Base-by-base conservation (phyloP, 75 land plant species). In the Ceratopteris richardii region DNA sequence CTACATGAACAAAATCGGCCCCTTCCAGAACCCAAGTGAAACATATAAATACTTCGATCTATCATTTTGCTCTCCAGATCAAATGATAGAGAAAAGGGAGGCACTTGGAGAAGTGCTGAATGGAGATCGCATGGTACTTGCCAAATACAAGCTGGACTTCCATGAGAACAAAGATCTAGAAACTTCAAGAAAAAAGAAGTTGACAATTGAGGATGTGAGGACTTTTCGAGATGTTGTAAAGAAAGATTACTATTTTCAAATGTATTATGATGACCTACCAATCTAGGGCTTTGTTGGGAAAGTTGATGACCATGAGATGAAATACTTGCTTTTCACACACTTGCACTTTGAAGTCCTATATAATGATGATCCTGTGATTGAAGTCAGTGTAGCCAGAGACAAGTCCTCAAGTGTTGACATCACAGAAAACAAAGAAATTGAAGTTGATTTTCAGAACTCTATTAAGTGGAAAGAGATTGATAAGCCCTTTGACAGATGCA, bases 211-310 rank as follows among this genome's bases (percentile, higher is more conserved):
- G 14, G 80, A 79, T 18, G 61, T 83, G 23, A 31, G 51, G 2
- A 74, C 72, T 66, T 87, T 91, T 62, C 60, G 80, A 47, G 66
- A 73, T 30, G 97, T 88, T 31, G 77, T 87, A 27, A 52, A 51
- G 25, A 64, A 80, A 46, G 97, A 87, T 43, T 91, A 77, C 63
- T 91, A 91, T 76, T 91, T 81, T 46, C 97, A 91, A 77, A 84
- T 91, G 97, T 87, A 81, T 65, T 87, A 82, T 71, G 97, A 91
- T 77, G 93, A 87, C 62, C 84, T 91, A 39, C 97, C 93, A 14
- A 31, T 87, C 1, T 91, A 94, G 97, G 97, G 85, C 0, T 91
- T 84, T 67, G 46, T 91, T 17, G 97, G 97, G 28, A 91, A 84
- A 61, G 57, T 82, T 51, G 86, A 86, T 23, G 44, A 67, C 27